Conservation (phyloP, 352 stramenopile species). For the Globisporangium parvum region DNA sequence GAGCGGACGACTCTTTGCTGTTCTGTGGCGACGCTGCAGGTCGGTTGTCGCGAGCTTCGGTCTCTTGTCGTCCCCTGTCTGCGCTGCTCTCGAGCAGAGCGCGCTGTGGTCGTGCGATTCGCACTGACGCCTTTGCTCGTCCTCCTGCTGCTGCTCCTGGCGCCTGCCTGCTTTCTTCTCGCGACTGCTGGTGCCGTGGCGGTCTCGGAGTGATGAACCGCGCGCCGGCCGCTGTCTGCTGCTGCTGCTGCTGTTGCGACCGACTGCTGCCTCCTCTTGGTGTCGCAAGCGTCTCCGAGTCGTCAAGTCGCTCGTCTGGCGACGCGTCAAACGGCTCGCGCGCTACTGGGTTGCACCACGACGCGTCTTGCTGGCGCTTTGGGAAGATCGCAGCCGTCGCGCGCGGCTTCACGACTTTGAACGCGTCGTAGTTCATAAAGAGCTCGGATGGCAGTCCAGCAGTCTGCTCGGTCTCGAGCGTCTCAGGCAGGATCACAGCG, state of each 20-base stretch:
- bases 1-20: slow-evolving; percentile 1
- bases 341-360: slow-evolving; percentile 72
- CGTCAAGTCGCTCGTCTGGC: background rate
- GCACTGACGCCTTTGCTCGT: background rate
- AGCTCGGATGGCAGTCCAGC: slow-evolving; percentile 41
- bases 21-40: too few species aligned
- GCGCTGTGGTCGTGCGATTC: background rate
- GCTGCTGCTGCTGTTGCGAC: background rate
- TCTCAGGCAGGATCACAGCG: slow-evolving; percentile 49
- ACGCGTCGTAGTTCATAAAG: slow-evolving; percentile 67
- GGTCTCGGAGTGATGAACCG: slow-evolving; percentile 4
- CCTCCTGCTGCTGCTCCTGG: background rate
- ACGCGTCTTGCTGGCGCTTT: slow-evolving; percentile 52
- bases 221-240: background rate
- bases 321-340: slow-evolving; percentile 11
- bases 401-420: slow-evolving; percentile 52
- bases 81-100: background rate
- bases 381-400: slow-evolving; percentile 38
- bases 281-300: background rate
- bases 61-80: background rate
- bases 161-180: background rate
- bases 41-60: background rate
- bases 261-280: background rate
- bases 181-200: background rate
- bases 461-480: slow-evolving; percentile 17